Evolutionary conservation across 2,329 filamentous ascomycete genomes (phyloP).

Genomic region (Hypomyces rosellus): DNA sequence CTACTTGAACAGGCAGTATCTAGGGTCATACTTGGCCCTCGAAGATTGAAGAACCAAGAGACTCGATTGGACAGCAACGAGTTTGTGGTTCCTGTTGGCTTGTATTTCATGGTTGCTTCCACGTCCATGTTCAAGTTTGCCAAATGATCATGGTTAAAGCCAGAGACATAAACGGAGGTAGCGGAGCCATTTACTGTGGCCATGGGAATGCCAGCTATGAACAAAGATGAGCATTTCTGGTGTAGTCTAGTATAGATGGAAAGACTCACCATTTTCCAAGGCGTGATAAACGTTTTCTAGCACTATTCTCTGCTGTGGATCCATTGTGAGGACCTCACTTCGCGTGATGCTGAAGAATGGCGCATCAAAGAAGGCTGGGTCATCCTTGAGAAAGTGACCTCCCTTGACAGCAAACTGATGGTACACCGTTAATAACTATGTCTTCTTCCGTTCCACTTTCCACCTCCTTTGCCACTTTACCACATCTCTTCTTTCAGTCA

Average conservation of each 20-base stretch:
- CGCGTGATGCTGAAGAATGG: constrained; percentile 5
- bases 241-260: too few relatives aligned
- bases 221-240: too few relatives aligned
- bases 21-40: constrained; percentile 41
- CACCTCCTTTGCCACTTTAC: too few relatives aligned
- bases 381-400: constrained; percentile 2
- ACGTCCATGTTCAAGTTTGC: constrained; percentile 12
- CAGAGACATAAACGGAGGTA: constrained; percentile 5
- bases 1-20: constrained; percentile 46
- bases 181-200: not conserved
- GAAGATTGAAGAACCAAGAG: constrained; percentile 42
- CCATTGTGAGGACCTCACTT: constrained; percentile 4
- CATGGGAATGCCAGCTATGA: not conserved
- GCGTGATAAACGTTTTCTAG: constrained; percentile 8
- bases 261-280: constrained; percentile 1
- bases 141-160: constrained; percentile 7
- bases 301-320: constrained; percentile 6
- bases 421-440: not conserved
- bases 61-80: constrained; percentile 40
- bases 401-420: constrained; percentile 1
- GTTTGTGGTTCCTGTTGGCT: constrained; percentile 37
- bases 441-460: not conserved
- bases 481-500: too few relatives aligned
- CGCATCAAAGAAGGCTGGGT: constrained; percentile 4
- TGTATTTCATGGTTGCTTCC: constrained; percentile 29